Conservation (phyloP, 2,329 filamentous ascomycete species). For the Sclerotinia borealis region DNA sequence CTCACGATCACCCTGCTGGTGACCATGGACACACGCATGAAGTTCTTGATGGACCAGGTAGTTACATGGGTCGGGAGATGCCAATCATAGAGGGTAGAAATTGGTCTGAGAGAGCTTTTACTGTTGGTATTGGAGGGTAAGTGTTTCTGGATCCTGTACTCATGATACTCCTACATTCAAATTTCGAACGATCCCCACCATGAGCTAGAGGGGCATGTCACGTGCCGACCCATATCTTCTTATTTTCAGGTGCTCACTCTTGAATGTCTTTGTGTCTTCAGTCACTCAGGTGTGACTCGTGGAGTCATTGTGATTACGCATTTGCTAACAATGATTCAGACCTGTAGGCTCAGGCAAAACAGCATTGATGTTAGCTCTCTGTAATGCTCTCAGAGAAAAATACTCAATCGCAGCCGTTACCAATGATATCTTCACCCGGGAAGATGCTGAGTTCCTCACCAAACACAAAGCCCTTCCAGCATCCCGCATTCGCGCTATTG, state of each 20-base stretch:
- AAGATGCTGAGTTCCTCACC: constrained; percentile 97
- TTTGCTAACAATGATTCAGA: constrained; percentile 39
- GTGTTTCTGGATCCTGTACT: constrained; percentile 13
- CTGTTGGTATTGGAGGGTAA: constrained; percentile 95
- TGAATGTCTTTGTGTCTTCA: background rate
- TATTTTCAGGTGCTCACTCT: background rate
- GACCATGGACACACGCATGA: constrained; percentile 95
- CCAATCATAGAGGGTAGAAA: constrained; percentile 82
- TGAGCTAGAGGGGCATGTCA: constrained; percentile 16
- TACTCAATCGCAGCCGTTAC: constrained; percentile 93
- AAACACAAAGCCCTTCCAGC: constrained; percentile 77
- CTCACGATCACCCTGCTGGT: constrained; percentile 44
- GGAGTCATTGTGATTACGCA: background rate
- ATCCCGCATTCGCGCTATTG: constrained; percentile 84
- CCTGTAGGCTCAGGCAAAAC: constrained; percentile 97
- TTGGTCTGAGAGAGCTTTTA: constrained; percentile 87
- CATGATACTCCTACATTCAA: background rate
- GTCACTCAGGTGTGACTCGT: background rate
- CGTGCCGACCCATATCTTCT: background rate
- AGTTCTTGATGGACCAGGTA: constrained; percentile 88
- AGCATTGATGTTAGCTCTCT: constrained; percentile 91
- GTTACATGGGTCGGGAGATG: constrained; percentile 85
- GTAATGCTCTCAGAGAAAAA: constrained; percentile 69
- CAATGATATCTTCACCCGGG: constrained; percentile 97
- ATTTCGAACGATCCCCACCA: background rate